Conservation (phyloP, 345 rosid species). For the Leavenworthia alabamica region DNA sequence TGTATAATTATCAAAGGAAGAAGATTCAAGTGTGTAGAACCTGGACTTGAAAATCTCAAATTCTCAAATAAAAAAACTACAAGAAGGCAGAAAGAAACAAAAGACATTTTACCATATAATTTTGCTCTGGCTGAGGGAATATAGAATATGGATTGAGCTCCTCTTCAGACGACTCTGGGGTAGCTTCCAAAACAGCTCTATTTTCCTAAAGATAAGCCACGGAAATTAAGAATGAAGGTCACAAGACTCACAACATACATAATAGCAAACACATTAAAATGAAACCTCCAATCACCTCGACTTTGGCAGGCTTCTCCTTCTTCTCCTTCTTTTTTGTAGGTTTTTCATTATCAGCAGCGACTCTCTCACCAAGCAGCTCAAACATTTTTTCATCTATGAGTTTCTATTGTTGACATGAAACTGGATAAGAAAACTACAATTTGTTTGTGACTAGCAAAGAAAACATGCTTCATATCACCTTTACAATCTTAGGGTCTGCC, state of each 20-base stretch:
- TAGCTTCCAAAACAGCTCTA: background rate
- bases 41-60: background rate
- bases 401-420: conserved; percentile 40
- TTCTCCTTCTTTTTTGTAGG: background rate
- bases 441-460: conserved; percentile 2
- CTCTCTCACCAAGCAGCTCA: conserved; percentile 84
- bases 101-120: background rate
- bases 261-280: background rate
- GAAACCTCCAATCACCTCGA: conserved; percentile 27
- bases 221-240: conserved; percentile 3
- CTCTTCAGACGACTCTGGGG: conserved; percentile 65
- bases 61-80: background rate
- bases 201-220: conserved; percentile 44
- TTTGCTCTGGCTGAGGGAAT: background rate
- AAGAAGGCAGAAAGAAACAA: background rate
- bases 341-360: conserved; percentile 73
- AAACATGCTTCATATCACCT: conserved; percentile 38
- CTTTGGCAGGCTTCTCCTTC: background rate
- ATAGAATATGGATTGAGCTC: background rate
- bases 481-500: conserved; percentile 89
- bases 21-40: background rate
- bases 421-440: conserved; percentile 6
- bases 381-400: conserved; percentile 60
- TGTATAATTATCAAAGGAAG: background rate
- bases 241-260: conserved; percentile 2